Evolutionary conservation across 1,284 basidiomycete genomes (phyloP).

Genomic region (Macrocystidia cucumis): DNA sequence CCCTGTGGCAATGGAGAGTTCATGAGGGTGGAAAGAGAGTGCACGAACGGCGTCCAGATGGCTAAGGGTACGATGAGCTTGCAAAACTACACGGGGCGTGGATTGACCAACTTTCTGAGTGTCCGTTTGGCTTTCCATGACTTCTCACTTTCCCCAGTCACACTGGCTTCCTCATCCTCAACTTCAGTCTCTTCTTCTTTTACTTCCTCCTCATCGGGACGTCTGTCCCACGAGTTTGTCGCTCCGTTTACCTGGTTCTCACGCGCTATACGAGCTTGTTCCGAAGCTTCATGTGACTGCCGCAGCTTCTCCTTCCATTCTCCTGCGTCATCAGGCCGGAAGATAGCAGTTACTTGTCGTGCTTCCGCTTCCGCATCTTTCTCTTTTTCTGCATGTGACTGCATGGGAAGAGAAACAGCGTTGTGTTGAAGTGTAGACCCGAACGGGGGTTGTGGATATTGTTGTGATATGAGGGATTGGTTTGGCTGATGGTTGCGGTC

Average conservation of each 20-base stretch:
- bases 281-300: conserved; percentile 51
- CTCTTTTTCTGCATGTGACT: conserved; percentile 30
- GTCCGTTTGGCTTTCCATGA: conserved; percentile 82
- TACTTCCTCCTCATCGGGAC: conserved; percentile 37
- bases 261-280: conserved; percentile 34
- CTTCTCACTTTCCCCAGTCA: conserved; percentile 65
- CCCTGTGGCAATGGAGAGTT: conserved; percentile 81
- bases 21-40: conserved; percentile 80
- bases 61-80: conserved; percentile 33
- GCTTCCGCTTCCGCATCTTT: conserved; percentile 41
- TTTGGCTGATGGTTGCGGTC: conserved; percentile 45
- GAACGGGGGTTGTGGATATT: conserved; percentile 22
- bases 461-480: conserved; percentile 32
- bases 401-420: conserved; percentile 6
- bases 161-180: conserved; percentile 61
- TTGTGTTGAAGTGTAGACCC: conserved; percentile 17
- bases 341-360: conserved; percentile 73
- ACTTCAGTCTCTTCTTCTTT: conserved; percentile 57
- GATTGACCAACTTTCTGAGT: conserved; percentile 77
- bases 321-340: conserved; percentile 74
- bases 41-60: conserved; percentile 92
- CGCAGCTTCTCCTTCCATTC: conserved; percentile 79
- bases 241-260: conserved; percentile 21
- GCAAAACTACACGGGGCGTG: too few species aligned
- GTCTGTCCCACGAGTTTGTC: conserved; percentile 29